Base-by-base conservation (phyloP, 2,329 filamentous ascomycete species). In the Paraphoma chrysanthemicola region DNA sequence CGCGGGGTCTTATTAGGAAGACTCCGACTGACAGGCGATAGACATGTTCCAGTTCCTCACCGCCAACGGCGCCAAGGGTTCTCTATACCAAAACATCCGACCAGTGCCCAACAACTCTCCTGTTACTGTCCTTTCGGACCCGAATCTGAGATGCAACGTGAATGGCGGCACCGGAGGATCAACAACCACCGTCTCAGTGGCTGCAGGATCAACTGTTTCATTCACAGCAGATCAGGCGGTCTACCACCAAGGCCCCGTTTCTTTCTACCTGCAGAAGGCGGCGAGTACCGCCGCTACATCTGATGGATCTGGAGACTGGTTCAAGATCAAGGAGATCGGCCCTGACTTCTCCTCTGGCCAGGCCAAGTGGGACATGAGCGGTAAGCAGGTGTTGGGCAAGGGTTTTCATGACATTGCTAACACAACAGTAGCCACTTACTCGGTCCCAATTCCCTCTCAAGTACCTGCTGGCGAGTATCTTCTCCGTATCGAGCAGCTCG, bases 401-500 rank as follows among this genome's bases (percentile, higher is more conserved):
- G 6, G 12, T 38, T n/a, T 1, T 12, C 3, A 14, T 28, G n/a
- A 6, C 2, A 33, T 29, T 7, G 29, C 60, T 69, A 62, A 69
- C 47, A 48, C 18, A 3, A 6, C 14, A 18, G 8, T 23, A 75
- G 73, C 59, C 30, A 70, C 71, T 14, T 76, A 76, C 58, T 63
- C 64, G 9, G 78, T 75, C 50, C 74, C 65, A 5, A 75, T 83
- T 36, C 81, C 81, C 6, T 69, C 66, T 5, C 76, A 75, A 44
- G 68, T 78, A 6, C 73, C 81, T 4, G 66, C 75, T 17, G 80
- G 81, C 23, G 73, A 83, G 55, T 82, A 83, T 63, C 74, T 83
- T 16, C 70, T 83, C 38, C 76, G 81, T 23, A 77, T 80, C 50
- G 81, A 83, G 69, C 81, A 82, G 57, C 79, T 83, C 50, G 81